phyloP scores from a whole-genome alignment of 148 eudicot species.

The Vaccinium macrocarpon region DNA sequence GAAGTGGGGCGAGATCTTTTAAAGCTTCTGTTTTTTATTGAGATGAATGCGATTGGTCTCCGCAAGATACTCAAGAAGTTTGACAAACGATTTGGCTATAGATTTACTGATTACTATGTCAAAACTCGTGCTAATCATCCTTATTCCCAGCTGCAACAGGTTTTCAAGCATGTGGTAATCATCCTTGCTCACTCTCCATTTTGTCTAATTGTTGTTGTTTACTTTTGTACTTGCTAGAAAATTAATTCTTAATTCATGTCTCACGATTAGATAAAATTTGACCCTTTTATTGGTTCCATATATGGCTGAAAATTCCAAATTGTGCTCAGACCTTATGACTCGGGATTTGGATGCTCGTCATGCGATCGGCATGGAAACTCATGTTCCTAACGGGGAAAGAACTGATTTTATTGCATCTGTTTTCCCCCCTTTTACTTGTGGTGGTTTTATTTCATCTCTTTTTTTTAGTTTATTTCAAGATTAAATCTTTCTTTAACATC shows the following conservation, averaged over 20 bases:
- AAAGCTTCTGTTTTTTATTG: conserved; percentile 73
- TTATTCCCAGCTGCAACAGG: conserved; percentile 92
- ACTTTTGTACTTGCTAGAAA: background rate
- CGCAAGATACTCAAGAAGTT: conserved; percentile 91
- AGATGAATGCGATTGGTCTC: conserved; percentile 83
- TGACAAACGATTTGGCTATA: conserved; percentile 80
- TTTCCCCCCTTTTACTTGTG: no score
- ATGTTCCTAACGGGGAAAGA: background rate
- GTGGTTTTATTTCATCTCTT: no score
- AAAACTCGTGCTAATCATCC: conserved; percentile 95
- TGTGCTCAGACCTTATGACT: background rate
- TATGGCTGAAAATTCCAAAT: background rate
- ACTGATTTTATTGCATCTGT: background rate
- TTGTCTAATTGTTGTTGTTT: background rate
- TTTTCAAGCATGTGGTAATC: conserved; percentile 93
- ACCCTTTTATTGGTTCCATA: background rate
- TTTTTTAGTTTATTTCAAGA: background rate
- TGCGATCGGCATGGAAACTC: background rate
- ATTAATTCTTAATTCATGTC: background rate
- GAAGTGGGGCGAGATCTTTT: conserved; percentile 72
- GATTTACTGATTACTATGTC: conserved; percentile 83
- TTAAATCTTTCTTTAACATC: background rate
- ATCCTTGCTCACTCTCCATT: background rate
- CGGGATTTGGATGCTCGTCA: background rate
- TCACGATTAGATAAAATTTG: background rate